Conservation (phyloP, 805 yeast genomes). For the Candida anglica region DNA sequence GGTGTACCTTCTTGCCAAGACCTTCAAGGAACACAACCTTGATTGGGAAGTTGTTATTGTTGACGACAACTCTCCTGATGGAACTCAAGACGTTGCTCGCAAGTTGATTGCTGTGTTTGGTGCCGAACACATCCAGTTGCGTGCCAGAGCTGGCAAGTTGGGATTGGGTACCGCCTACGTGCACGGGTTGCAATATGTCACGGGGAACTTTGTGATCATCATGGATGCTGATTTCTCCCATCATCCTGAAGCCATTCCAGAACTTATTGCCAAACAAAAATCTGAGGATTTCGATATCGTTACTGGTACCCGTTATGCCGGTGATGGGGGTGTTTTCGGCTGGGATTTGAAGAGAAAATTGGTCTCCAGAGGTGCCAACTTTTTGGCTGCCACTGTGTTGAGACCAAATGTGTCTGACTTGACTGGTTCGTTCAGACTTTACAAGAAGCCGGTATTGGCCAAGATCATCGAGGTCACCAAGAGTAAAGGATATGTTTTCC, state of each 20-base stretch:
- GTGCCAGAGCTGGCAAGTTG: slow-evolving; percentile 72
- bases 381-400: slow-evolving; percentile 65
- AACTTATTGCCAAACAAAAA: slow-evolving; percentile 64
- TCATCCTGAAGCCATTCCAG: slow-evolving; percentile 76
- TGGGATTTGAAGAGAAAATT: slow-evolving; percentile 80
- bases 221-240: slow-evolving; percentile 87
- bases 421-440: slow-evolving; percentile 74
- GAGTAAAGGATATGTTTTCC: slow-evolving; percentile 80
- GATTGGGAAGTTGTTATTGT: slow-evolving; percentile 78
- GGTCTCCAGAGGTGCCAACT: slow-evolving; percentile 77
- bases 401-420: slow-evolving; percentile 72
- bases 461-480: slow-evolving; percentile 63
- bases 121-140: slow-evolving; percentile 53
- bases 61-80: slow-evolving; percentile 79
- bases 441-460: slow-evolving; percentile 65
- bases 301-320: slow-evolving; percentile 67
- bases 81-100: slow-evolving; percentile 71
- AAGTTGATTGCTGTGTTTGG: slow-evolving; percentile 58
- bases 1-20: slow-evolving; percentile 64
- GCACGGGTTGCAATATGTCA: slow-evolving; percentile 67
- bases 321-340: slow-evolving; percentile 79
- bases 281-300: slow-evolving; percentile 48
- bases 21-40: slow-evolving; percentile 52
- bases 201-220: slow-evolving; percentile 72
- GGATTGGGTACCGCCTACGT: slow-evolving; percentile 81